These are phyloP conservation scores for Picea abies DNA, from an alignment of 83 land plant species.

Conservation along the genomic window DNA sequence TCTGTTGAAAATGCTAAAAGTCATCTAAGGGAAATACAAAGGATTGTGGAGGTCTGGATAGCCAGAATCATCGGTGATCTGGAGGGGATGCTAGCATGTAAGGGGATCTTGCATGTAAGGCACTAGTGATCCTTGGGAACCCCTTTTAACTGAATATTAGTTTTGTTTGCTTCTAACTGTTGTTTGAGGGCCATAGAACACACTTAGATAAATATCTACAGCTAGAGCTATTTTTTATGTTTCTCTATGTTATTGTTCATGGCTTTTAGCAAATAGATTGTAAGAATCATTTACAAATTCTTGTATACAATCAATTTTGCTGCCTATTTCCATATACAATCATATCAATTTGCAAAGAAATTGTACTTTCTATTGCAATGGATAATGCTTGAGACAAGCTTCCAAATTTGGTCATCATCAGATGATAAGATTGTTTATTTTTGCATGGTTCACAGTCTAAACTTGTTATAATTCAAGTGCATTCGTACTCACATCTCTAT, in stretches of 20 bases:
- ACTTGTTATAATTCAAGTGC: not conserved
- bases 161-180: not conserved
- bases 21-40: conserved; percentile 63
- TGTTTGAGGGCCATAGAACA: not conserved
- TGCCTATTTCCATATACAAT: not conserved
- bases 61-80: conserved; percentile 67
- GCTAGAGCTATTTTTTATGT: not conserved
- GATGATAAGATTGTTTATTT: not conserved
- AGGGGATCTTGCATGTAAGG: conserved; percentile 48
- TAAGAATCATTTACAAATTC: not conserved
- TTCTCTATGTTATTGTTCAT: not conserved
- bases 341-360: not conserved
- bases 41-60: conserved; percentile 61
- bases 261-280: not conserved
- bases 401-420: not conserved
- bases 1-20: conserved; percentile 43
- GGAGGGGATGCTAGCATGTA: conserved; percentile 60
- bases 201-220: not conserved
- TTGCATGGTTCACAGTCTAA: not conserved
- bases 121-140: not conserved
- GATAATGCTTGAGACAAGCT: not conserved
- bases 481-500: not conserved
- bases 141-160: not conserved
- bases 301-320: not conserved
- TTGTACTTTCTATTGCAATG: not conserved